Evolutionary conservation across 2,329 filamentous ascomycete genomes (phyloP), one percentile per base, ranked within the genome.

Genomic region (Knufia fluminis): DNA sequence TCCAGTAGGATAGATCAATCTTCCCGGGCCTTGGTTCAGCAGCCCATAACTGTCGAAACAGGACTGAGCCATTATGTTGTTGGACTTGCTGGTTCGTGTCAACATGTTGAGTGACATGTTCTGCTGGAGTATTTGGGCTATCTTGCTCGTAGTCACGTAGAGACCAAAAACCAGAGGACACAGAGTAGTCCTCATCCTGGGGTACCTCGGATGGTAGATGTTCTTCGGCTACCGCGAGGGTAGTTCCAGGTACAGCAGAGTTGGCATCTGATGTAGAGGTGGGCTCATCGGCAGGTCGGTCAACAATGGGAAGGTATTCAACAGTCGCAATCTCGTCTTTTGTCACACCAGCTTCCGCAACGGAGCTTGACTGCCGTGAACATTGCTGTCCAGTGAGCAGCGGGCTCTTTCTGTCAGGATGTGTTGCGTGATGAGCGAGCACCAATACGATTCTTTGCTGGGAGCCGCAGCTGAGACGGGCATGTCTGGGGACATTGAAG

Each of bases 81-180:
- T 9, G 22, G 4, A 6, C 12, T 40, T 9, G 14, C 3, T 17
- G 12, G 3, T 19, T 22, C 12, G 17, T 22, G 4, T 4, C 17
- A 17, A 4, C 17, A 3, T 17, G n/a, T 3, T 4, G 6, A 4
- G 38, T 22, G 10, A 3, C 23, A 22, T 10, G n/a, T 12, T 12
- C 4, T 2, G 2, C 19, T 22, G 22, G 28, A 36, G 40, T 6
- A 2, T n/a, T 3, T 4, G 3, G 40, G 14, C 19, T 23, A 6
- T 6, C 14, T 26, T 42, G 22, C 3, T 24, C 19, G 24, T 46
- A 36, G 14, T 16, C 24, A 17, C 33, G 4, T 12, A 33, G 26
- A 33, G 42, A 45, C 42, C 42, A 45, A 45, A 45, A 31, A 7
- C 42, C 42, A 4, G 7, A 24, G 40, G 24, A n/a, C 4, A 20